These are phyloP conservation scores for Cryptomeria japonica DNA, from an alignment of 75 land plant genomes.

Conservation along the genomic window DNA sequence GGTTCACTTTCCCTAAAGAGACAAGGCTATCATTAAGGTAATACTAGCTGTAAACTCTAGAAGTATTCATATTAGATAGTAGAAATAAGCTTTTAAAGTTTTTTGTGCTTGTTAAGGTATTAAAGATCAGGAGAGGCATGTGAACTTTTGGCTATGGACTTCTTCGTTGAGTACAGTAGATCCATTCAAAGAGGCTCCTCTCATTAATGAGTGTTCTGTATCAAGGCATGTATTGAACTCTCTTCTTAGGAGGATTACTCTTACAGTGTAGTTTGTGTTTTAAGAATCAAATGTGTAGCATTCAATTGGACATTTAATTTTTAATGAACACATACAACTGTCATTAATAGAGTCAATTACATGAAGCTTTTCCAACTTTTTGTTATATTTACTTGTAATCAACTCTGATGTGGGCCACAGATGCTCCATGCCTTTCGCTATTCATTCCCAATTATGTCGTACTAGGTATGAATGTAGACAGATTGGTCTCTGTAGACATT, in stretches of 20 bases:
- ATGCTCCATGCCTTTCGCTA: neutral
- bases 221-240: too few relatives aligned
- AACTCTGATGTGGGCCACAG: neutral
- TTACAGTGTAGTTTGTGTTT: too few relatives aligned
- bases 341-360: too few relatives aligned
- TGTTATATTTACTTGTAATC: neutral
- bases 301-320: too few relatives aligned
- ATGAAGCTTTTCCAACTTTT: neutral
- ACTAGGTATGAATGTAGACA: neutral
- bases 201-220: too few relatives aligned
- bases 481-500: neutral
- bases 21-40: too few relatives aligned
- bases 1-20: too few relatives aligned
- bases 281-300: too few relatives aligned
- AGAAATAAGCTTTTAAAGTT: too few relatives aligned
- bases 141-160: constrained; percentile 47
- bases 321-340: too few relatives aligned
- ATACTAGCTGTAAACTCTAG: neutral
- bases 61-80: neutral
- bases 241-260: too few relatives aligned
- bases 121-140: constrained; percentile 57
- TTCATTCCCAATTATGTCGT: neutral
- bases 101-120: constrained; percentile 16
- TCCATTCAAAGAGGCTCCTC: too few relatives aligned
- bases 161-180: constrained; percentile 50